These are phyloP conservation scores for Kodamaea fukazawae DNA, from an alignment of 805 yeast species.

Conservation along the genomic window DNA sequence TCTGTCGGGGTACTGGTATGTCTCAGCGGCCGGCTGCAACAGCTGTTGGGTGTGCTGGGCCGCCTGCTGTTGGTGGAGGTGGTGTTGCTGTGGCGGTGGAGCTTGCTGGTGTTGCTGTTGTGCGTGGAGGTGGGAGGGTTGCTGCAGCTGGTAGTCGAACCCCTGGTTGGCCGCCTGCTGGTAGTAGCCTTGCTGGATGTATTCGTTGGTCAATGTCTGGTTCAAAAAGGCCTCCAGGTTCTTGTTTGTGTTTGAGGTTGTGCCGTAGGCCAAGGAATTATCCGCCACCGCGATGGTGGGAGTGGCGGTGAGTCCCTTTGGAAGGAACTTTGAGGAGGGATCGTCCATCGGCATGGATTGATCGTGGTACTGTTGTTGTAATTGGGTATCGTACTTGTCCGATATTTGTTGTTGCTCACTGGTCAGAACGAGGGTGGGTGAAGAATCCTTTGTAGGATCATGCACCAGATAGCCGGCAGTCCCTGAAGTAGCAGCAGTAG, in stretches of 20 bases:
- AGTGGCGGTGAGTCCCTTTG: conserved; percentile 36
- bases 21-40: too few species aligned
- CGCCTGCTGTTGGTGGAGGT: conserved; percentile 11
- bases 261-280: conserved; percentile 65
- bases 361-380: conserved; percentile 7
- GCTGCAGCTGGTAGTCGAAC: conserved; percentile 3
- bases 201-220: conserved; percentile 18
- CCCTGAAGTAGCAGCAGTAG: not conserved
- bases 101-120: conserved; percentile 9
- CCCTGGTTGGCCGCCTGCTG: conserved; percentile 8
- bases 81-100: conserved; percentile 3
- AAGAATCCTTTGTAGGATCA: too few species aligned
- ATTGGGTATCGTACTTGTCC: conserved; percentile 2
- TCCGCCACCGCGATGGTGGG: conserved; percentile 71
- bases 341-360: not conserved
- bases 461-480: too few species aligned
- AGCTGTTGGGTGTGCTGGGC: conserved; percentile 5
- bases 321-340: conserved; percentile 25
- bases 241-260: conserved; percentile 39
- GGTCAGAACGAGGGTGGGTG: too few species aligned
- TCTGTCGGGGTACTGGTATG: conserved; percentile 9
- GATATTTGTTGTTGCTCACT: too few species aligned
- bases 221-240: conserved; percentile 24
- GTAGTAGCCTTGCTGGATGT: conserved; percentile 9
- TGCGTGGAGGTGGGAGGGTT: too few species aligned